Base-by-base conservation (phyloP, 495 filamentous ascomycete species). In the Aspergillus wentii region DNA sequence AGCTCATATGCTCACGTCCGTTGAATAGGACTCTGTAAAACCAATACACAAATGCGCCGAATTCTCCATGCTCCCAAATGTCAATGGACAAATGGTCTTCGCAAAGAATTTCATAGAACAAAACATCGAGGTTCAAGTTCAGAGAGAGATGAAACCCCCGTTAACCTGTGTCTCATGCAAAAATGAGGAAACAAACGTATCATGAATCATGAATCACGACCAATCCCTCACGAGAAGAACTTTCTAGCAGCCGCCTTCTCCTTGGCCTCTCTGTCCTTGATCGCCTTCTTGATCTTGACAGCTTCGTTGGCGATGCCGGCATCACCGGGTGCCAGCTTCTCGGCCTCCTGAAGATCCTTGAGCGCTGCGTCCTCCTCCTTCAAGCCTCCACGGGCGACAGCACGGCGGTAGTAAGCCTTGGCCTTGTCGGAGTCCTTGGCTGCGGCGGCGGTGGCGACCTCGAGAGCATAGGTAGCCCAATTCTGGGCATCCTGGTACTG, bases 191-290 rank as follows among this genome's bases (percentile, higher is more conserved):
- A 38, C 20, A 47, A 34, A 41, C 48, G 48, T 51, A 38, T 61
- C 63, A 57, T 67, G 59, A 64, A 50, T 61, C 59, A 38, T 41
- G 17, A 32, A 39, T 30, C 28, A 30, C 13, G 21, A 23, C 14
- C 22, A 35, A 26, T 35, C 14, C 6, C 33, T 61, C 41, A 80
- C 13, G 74, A 56, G 53, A 97, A 97, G 69, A 90, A 90, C 69
- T 89, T 95, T 66, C 79, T 79, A 55, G 88, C 92, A 18, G 83
- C 84, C 21, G 80, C 84, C 71, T 88, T 91, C 69, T 97, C 87
- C 73, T 86, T 94, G 56, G 83, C 82, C 44, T 77, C 69, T 50
- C 83, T 76, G 35, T 79, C 85, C 32, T 77, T 75, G 27, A 83
- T 74, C 37, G 68, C 74, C 68, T 83, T 82, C 76, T 91, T 94